These are phyloP conservation scores for Lolium perenne DNA, from an alignment of 176 grass and related monocot genomes.

Conservation along the genomic window DNA sequence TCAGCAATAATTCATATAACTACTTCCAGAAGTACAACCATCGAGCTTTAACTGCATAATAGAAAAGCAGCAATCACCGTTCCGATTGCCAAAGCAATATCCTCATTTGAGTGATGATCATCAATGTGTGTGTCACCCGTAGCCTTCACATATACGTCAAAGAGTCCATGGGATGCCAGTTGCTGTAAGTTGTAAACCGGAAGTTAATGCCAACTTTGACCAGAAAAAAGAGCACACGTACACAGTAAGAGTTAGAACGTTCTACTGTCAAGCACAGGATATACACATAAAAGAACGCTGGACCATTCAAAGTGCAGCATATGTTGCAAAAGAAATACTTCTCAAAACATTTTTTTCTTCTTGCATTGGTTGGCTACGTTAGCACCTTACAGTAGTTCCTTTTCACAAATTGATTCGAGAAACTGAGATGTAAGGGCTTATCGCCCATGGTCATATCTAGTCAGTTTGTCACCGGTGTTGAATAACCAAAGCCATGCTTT, in stretches of 20 bases:
- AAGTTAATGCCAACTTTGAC: slow-evolving; percentile 42
- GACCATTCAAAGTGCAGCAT: slow-evolving; percentile 5
- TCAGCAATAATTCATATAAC: slow-evolving; percentile 3
- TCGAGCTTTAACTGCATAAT: not conserved
- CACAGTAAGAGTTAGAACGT: slow-evolving; percentile 23
- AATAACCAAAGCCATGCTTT: slow-evolving; percentile 27
- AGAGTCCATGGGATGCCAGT: slow-evolving; percentile 92
- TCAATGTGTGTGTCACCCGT: slow-evolving; percentile 95
- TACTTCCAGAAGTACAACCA: slow-evolving; percentile 4
- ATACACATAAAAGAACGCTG: not conserved
- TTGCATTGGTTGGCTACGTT: not conserved
- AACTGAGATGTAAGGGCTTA: slow-evolving; percentile 29
- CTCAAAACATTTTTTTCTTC: not conserved
- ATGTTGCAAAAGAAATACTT: slow-evolving; percentile 15
- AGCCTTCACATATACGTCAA: slow-evolving; percentile 86
- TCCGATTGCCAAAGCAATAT: slow-evolving; percentile 96
- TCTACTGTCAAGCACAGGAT: not conserved
- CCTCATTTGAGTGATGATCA: slow-evolving; percentile 98
- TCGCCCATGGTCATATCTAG: not conserved
- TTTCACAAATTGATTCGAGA: not conserved
- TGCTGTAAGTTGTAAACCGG: slow-evolving; percentile 60
- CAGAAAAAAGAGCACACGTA: not conserved
- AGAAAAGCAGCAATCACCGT: slow-evolving; percentile 63
- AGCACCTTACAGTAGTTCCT: not conserved
- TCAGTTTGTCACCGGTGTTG: not conserved